phyloP scores from a whole-genome alignment of 306 rosid species.

The Cucurbita pepo region DNA sequence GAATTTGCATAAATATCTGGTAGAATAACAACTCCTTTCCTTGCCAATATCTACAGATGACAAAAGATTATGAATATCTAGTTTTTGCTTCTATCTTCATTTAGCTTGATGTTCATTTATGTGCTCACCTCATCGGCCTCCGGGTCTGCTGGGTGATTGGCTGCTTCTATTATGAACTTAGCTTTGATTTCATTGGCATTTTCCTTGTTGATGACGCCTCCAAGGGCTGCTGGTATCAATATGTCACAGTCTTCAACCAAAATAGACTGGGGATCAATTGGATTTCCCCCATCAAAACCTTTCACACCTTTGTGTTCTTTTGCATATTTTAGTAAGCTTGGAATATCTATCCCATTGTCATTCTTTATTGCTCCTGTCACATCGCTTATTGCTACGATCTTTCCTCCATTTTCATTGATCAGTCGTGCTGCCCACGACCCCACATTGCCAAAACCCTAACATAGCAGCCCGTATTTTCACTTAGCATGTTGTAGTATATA shows the following conservation, averaged over 20 bases:
- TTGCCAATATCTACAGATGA: slow-evolving; percentile 53
- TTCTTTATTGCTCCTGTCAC: slow-evolving; percentile 72
- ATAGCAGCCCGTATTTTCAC: background rate
- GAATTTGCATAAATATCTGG: slow-evolving; percentile 97
- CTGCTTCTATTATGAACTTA: slow-evolving; percentile 79
- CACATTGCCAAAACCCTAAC: slow-evolving; percentile 87
- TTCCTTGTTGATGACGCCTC: slow-evolving; percentile 95
- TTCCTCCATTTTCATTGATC: slow-evolving; percentile 67
- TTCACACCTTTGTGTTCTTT: slow-evolving; percentile 43
- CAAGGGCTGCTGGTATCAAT: slow-evolving; percentile 90
- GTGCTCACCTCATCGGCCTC: slow-evolving; percentile 78
- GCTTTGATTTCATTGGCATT: slow-evolving; percentile 74
- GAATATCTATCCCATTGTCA: slow-evolving; percentile 56
- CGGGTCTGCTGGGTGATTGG: slow-evolving; percentile 91
- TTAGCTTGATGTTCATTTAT: background rate
- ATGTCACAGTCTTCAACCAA: slow-evolving; percentile 74
- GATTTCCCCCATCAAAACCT: slow-evolving; percentile 61
- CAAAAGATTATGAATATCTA: background rate
- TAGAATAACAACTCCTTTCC: slow-evolving; percentile 70
- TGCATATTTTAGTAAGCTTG: slow-evolving; percentile 47
- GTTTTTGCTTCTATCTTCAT: background rate
- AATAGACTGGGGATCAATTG: slow-evolving; percentile 39
- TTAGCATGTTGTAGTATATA: background rate
- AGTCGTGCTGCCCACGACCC: slow-evolving; percentile 91
- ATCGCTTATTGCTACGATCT: slow-evolving; percentile 79